Evolutionary conservation across 2,329 filamentous ascomycete genomes (phyloP).

Genomic region (Sporothrix schenckii): DNA sequence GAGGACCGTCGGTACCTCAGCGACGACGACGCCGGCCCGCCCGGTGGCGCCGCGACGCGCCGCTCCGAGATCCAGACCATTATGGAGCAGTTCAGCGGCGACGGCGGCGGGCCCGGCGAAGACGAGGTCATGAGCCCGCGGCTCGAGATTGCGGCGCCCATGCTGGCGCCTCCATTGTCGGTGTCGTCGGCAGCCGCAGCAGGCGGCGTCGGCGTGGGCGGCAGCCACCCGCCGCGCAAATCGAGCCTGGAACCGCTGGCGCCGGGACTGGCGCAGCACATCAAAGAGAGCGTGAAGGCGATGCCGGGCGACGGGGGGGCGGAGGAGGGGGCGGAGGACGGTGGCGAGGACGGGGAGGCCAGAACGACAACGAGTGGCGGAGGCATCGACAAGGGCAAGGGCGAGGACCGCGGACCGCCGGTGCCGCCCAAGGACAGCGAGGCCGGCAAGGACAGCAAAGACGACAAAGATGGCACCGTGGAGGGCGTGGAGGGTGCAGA

Average conservation of each 20-base stretch:
- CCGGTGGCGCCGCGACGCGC: background rate
- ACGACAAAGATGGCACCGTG: too few species aligned
- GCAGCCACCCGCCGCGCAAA: constrained; percentile 75
- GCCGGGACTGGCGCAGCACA: constrained; percentile 52
- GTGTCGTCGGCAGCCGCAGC: too few species aligned
- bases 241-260: constrained; percentile 80
- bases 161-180: constrained; percentile 62
- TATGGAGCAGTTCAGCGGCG: constrained; percentile 91
- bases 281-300: constrained; percentile 49
- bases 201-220: too few species aligned
- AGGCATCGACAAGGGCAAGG: constrained; percentile 43
- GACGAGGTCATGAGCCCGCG: constrained; percentile 93
- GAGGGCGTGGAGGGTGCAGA: constrained; percentile 20
- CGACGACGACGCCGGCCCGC: constrained; percentile 54
- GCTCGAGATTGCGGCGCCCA: constrained; percentile 78
- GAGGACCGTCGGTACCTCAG: constrained; percentile 61
- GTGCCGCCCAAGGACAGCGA: constrained; percentile 61
- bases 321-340: background rate
- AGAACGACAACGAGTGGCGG: background rate
- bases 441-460: too few species aligned
- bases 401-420: constrained; percentile 55
- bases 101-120: constrained; percentile 68
- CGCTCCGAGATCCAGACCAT: constrained; percentile 90
- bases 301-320: background rate
- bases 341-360: background rate